phyloP scores from a whole-genome alignment of 495 filamentous ascomycete species.

The Aspergillus carlsbadensis region DNA sequence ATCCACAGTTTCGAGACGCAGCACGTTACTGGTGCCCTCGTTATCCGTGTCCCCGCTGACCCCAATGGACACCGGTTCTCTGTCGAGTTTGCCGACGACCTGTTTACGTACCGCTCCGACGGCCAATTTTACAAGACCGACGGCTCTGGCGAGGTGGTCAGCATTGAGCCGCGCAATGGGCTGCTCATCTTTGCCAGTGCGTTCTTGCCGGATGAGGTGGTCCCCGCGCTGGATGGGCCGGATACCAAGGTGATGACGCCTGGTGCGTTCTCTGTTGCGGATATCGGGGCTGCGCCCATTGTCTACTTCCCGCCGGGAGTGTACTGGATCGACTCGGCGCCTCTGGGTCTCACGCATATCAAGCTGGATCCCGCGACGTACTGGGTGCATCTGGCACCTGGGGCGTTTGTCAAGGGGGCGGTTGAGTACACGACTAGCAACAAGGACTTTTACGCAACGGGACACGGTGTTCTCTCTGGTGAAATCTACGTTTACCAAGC shows the following conservation, averaged over 20 bases:
- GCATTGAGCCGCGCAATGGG: conserved; percentile 22
- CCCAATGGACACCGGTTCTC: conserved; percentile 19
- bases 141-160: conserved; percentile 12
- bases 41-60: conserved; percentile 15
- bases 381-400: conserved; percentile 30
- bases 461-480: conserved; percentile 26
- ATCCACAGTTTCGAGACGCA: conserved; percentile 5
- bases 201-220: conserved; percentile 15
- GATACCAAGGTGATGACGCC: conserved; percentile 13
- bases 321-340: conserved; percentile 17
- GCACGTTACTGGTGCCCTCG: conserved; percentile 7
- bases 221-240: conserved; percentile 1
- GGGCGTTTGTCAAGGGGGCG: conserved; percentile 31
- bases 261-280: conserved; percentile 16
- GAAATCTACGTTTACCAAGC: conserved; percentile 32
- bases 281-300: conserved; percentile 11
- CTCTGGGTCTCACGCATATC: conserved; percentile 14
- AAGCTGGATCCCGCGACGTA: conserved; percentile 13
- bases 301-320: conserved; percentile 25
- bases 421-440: conserved; percentile 20
- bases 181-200: conserved; percentile 30
- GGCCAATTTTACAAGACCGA: conserved; percentile 7
- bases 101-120: conserved; percentile 7
- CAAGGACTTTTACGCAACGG: conserved; percentile 20
- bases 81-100: conserved; percentile 21